phyloP scores from a whole-genome alignment of 306 rosid genomes.

The Dicorynia guianensis region DNA sequence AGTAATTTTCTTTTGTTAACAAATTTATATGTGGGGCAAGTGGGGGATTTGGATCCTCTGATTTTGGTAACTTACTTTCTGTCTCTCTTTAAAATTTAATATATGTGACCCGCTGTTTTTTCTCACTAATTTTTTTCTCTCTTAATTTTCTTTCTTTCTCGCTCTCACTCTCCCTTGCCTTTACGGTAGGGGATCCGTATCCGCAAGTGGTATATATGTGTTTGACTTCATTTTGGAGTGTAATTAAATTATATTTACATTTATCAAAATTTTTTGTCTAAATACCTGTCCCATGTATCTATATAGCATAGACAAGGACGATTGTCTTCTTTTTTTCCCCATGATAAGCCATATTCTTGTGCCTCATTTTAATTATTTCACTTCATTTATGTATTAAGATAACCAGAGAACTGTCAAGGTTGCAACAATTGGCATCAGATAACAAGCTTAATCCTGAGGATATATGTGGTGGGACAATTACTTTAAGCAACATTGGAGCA shows the following conservation, averaged over 20 bases:
- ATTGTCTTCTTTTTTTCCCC: constrained; percentile 7
- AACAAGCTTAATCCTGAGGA: constrained; percentile 86
- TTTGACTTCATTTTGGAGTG: too few species aligned
- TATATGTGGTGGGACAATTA: constrained; percentile 81
- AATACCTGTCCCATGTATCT: not conserved
- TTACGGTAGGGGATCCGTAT: too few species aligned
- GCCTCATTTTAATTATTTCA: constrained; percentile 17
- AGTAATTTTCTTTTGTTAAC: constrained; percentile 21
- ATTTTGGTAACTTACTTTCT: too few species aligned
- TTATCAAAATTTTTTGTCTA: not conserved
- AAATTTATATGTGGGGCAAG: constrained; percentile 4
- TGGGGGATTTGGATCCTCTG: too few species aligned
- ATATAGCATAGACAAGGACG: constrained; percentile 15
- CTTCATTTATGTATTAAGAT: constrained; percentile 52
- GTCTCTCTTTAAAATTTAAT: too few species aligned
- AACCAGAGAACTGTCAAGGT: constrained; percentile 87
- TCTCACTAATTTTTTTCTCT: too few species aligned
- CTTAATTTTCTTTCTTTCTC: too few species aligned
- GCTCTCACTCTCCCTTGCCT: too few species aligned
- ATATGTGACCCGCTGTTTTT: too few species aligned
- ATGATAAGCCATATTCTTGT: constrained; percentile 15
- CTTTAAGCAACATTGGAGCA: constrained; percentile 91
- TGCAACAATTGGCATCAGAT: constrained; percentile 73
- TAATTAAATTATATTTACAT: too few species aligned
- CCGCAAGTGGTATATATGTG: too few species aligned